Evolutionary conservation across 2,329 filamentous ascomycete species (phyloP).

Genomic region (Ceratocystiopsis minuta): DNA sequence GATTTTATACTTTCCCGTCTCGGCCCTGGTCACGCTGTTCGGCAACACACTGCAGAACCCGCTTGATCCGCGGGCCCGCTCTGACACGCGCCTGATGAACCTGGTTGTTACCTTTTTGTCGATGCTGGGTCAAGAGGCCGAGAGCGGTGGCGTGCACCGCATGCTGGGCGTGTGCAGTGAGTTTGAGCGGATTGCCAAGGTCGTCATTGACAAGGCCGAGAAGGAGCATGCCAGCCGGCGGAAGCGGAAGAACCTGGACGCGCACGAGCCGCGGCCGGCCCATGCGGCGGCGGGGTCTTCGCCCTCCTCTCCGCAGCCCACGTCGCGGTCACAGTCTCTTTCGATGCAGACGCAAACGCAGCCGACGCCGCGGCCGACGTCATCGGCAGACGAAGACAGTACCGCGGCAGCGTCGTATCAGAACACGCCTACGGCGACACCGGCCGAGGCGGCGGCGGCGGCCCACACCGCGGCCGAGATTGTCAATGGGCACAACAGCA

Average conservation of each 20-base stretch:
- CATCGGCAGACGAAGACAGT: conserved; percentile 5
- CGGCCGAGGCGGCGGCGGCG: conserved; percentile 7
- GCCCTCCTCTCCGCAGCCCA: background rate
- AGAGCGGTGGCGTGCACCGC: conserved; percentile 76
- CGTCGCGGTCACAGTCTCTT: background rate
- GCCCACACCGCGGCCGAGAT: conserved; percentile 9
- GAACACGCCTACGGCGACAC: conserved; percentile 8
- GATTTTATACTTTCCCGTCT: conserved; percentile 91
- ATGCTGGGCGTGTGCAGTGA: conserved; percentile 93
- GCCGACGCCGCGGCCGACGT: background rate
- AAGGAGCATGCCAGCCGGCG: conserved; percentile 62
- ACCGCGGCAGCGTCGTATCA: conserved; percentile 4
- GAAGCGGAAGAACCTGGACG: conserved; percentile 57
- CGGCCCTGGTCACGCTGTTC: conserved; percentile 83
- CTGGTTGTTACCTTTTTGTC: conserved; percentile 83
- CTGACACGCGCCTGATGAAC: conserved; percentile 81
- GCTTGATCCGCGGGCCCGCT: conserved; percentile 68
- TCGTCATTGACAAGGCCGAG: conserved; percentile 81
- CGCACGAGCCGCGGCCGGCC: conserved; percentile 12
- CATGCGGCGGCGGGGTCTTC: background rate
- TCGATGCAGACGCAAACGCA: background rate
- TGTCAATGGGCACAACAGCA: conserved; percentile 8
- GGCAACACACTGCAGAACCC: conserved; percentile 95
- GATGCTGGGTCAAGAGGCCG: conserved; percentile 73
- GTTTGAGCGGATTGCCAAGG: conserved; percentile 82